A percentile compares a stretch with the other conserved stretches of the same genome.
Evolutionary conservation across 1,284 basidiomycete genomes (phyloP).

Genomic region (Leccinum variabile): DNA sequence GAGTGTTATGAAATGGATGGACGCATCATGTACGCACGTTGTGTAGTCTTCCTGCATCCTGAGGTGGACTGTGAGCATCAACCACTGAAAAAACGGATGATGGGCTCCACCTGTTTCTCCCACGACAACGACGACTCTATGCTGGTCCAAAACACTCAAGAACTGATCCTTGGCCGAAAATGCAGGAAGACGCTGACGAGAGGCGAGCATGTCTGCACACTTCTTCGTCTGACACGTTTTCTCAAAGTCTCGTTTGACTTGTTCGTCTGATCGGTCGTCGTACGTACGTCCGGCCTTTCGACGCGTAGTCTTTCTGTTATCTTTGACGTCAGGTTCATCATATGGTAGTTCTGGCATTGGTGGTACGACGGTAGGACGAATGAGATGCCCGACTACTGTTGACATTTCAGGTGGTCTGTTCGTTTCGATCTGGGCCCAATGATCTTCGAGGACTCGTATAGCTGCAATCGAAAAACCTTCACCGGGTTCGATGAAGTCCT

Average conservation of each 20-base stretch:
- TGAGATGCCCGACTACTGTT: conserved; percentile 48
- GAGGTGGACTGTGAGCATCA: conserved; percentile 16
- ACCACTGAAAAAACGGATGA: neutral
- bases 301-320: neutral
- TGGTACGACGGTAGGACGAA: conserved; percentile 8
- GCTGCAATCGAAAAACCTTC: conserved; percentile 77
- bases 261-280: conserved; percentile 49
- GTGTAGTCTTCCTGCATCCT: conserved; percentile 91
- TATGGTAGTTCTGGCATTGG: neutral
- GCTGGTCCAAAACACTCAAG: conserved; percentile 54
- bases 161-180: conserved; percentile 70
- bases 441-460: conserved; percentile 73
- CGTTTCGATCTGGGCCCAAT: conserved; percentile 65
- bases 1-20: neutral
- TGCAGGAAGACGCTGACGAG: conserved; percentile 72
- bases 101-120: conserved; percentile 68
- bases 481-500: conserved; percentile 60
- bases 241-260: conserved; percentile 59
- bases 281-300: conserved; percentile 20
- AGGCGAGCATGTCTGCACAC: conserved; percentile 59
- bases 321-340: conserved; percentile 3
- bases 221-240: conserved; percentile 44
- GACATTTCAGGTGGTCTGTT: conserved; percentile 74
- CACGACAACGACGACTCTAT: conserved; percentile 78
- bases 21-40: conserved; percentile 45